A percentile compares a stretch with the other conserved stretches of the same genome.
Conservation (phyloP, 208 protist genomes). For the Leishmania major region DNA sequence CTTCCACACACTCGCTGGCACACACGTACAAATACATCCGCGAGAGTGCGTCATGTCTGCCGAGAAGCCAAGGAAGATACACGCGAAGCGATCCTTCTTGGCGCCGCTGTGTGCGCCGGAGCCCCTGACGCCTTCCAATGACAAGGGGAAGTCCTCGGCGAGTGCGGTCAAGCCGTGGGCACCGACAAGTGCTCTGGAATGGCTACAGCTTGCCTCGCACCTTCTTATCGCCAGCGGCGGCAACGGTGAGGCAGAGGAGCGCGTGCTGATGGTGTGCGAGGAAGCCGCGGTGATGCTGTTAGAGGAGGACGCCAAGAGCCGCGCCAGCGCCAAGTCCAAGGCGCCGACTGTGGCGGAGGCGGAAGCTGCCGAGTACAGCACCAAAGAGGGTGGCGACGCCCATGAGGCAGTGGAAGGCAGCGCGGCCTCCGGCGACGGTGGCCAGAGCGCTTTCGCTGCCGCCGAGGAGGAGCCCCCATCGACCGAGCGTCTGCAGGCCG, state of each 20-base stretch:
- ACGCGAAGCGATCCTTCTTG: constrained; percentile 29
- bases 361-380: constrained; percentile 6
- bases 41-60: not conserved
- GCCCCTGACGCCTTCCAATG: not conserved
- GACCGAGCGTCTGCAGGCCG: constrained; percentile 48
- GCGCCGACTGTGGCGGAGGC: constrained; percentile 17
- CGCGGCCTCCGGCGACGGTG: not conserved
- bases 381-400: constrained; percentile 4
- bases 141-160: constrained; percentile 4
- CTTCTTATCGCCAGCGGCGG: constrained; percentile 33
- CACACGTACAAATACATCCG: not conserved
- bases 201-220: constrained; percentile 43
- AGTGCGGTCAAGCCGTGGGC: constrained; percentile 4
- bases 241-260: constrained; percentile 24
- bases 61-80: not conserved
- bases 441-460: not conserved
- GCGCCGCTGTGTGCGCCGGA: constrained; percentile 11
- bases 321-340: constrained; percentile 7
- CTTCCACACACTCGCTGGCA: too few species aligned
- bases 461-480: not conserved
- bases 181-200: constrained; percentile 37
- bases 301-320: constrained; percentile 41
- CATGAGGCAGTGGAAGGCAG: not conserved
- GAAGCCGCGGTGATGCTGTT: constrained; percentile 50
- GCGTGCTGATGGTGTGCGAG: constrained; percentile 50